phyloP scores from a whole-genome alignment of 2,329 filamentous ascomycete species.

The Harringtonia lauricola region DNA sequence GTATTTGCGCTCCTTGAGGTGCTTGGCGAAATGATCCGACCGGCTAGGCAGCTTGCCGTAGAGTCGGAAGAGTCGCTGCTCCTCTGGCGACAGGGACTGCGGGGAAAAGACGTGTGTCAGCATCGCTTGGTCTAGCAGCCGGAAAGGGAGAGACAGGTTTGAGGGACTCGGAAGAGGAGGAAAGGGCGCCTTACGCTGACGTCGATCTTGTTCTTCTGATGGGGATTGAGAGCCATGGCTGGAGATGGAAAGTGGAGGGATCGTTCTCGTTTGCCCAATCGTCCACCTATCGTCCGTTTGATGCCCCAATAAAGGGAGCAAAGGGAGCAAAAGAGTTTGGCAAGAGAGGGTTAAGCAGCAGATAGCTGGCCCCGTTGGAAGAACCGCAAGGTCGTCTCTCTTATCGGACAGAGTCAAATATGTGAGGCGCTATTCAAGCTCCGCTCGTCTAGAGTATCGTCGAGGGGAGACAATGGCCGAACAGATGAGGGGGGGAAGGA shows the following conservation, averaged over 20 bases:
- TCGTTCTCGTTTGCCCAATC: neutral
- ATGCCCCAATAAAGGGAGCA: neutral
- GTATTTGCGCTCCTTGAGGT: slow-evolving; percentile 98
- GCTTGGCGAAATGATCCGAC: slow-evolving; percentile 94
- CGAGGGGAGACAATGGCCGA: no score
- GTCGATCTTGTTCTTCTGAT: slow-evolving; percentile 98
- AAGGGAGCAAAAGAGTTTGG: neutral
- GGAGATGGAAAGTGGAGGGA: neutral
- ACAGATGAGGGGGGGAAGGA: no score
- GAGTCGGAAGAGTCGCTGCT: slow-evolving; percentile 91
- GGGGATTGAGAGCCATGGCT: slow-evolving; percentile 59
- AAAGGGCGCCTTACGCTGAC: slow-evolving; percentile 57
- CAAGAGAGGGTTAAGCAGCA: neutral
- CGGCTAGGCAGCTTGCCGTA: slow-evolving; percentile 97
- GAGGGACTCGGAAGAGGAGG: no score
- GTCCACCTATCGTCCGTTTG: neutral
- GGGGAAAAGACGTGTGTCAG: neutral
- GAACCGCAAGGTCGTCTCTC: neutral
- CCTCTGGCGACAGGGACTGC: slow-evolving; percentile 83
- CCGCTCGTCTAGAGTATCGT: neutral
- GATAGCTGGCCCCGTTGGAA: no score
- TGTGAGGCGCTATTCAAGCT: no score
- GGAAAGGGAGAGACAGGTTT: neutral
- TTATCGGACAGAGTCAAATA: no score
- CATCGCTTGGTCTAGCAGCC: neutral